Evolutionary conservation across 2,329 filamentous ascomycete species (phyloP).

Genomic region (Onygena corvina): DNA sequence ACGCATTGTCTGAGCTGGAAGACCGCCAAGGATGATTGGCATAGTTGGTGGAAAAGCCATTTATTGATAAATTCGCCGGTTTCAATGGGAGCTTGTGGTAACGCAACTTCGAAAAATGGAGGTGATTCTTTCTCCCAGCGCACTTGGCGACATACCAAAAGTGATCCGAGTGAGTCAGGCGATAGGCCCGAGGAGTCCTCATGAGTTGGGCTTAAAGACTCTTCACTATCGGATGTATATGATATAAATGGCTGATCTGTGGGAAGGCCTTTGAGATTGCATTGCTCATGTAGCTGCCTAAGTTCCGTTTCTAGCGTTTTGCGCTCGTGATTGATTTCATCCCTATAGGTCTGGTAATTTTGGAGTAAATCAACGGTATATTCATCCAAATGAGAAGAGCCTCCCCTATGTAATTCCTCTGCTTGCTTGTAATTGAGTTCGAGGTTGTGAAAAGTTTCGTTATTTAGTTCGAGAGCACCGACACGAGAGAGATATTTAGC

Average conservation of each 20-base stretch:
- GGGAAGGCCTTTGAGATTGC: conserved; percentile 15
- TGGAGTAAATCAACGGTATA: conserved; percentile 17
- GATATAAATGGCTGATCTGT: no score
- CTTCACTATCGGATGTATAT: no score
- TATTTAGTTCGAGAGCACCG: conserved; percentile 4
- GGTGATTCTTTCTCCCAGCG: conserved; percentile 13
- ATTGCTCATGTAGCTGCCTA: conserved; percentile 16
- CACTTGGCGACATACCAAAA: not conserved
- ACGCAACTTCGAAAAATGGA: conserved; percentile 17
- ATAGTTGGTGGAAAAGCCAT: conserved; percentile 25
- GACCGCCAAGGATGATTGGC: conserved; percentile 22
- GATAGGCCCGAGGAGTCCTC: not conserved
- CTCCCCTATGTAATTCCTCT: conserved; percentile 2
- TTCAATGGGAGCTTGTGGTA: conserved; percentile 11
- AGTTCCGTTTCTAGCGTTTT: conserved; percentile 16
- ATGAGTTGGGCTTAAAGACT: not conserved
- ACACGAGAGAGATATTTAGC: conserved; percentile 8
- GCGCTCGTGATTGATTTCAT: conserved; percentile 18
- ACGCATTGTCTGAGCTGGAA: conserved; percentile 19
- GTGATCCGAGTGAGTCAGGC: conserved; percentile 7
- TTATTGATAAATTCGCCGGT: conserved; percentile 21
- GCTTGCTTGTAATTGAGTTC: conserved; percentile 7
- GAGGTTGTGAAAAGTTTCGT: conserved; percentile 10
- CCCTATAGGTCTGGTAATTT: conserved; percentile 18
- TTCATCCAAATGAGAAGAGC: not conserved